A percentile compares a stretch with the other conserved stretches of the same genome.
Evolutionary conservation across 2,329 filamentous ascomycete species (phyloP).

Genomic region (Fusarium fracticaudum): DNA sequence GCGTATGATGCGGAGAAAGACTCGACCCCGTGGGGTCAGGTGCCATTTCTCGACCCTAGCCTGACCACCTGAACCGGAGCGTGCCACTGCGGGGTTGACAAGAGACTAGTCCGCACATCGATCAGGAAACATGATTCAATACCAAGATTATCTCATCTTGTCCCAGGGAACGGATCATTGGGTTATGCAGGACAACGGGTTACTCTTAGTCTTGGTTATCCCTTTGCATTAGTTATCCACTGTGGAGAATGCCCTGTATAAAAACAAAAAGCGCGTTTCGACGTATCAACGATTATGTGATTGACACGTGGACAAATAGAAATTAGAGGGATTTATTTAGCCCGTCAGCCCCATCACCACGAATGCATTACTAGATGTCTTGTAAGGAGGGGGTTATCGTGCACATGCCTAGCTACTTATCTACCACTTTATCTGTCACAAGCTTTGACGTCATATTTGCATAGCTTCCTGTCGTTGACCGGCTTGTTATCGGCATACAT

Average conservation of each 20-base stretch:
- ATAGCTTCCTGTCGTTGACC: neutral
- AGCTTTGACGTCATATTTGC: rapidly evolving
- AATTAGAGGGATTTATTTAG: neutral
- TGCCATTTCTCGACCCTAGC: neutral
- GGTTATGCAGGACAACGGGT: neutral
- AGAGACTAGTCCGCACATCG: neutral
- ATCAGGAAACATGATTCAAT: neutral
- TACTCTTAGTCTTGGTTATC: rapidly evolving
- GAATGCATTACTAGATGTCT: neutral
- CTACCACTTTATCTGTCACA: neutral
- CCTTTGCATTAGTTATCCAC: neutral
- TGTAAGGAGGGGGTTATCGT: neutral
- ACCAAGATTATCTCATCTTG: neutral
- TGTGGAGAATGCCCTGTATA: rapidly evolving
- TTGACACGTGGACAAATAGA: neutral
- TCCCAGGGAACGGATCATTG: neutral
- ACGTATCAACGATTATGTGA: neutral
- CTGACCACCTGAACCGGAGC: neutral
- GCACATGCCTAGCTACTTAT: neutral
- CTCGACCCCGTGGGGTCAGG: neutral
- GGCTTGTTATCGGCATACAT: neutral
- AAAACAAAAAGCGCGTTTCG: neutral
- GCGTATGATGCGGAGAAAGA: neutral
- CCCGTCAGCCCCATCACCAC: neutral
- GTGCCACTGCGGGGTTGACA: neutral